Base-by-base conservation (phyloP, 2,329 filamentous ascomycete genomes). In the Trichoderma sp. region DNA sequence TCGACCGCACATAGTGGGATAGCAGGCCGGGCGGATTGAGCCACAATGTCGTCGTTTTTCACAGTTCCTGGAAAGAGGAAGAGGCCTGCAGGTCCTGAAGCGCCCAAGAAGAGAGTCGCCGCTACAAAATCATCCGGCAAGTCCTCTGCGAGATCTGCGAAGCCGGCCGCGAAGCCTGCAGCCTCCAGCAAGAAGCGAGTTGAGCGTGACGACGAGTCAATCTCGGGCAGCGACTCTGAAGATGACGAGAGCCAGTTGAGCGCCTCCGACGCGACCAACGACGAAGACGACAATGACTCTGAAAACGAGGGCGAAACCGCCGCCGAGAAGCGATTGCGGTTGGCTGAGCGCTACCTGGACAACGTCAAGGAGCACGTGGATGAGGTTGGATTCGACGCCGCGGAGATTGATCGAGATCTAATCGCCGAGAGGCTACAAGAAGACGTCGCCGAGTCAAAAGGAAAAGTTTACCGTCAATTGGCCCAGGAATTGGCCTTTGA, bases 11-110 rank as follows among this genome's bases (percentile, higher is more conserved):
- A 73, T 78, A 76, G 70, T 73, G 77, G 75, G 75, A 73, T 71
- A 74, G n/a, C 69, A 64, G 64, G 57, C 70, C 39, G 61, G 63
- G 39, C 47, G 43, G 43, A 67, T 57, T 65, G 72, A 76, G 74
- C 77, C 76, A 84, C 75, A 76, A 97, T 97, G 95, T 97, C 95
- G 78, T 97, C 95, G 51, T 99, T 98, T 83, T 99, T 99, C 83
- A 97, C 95, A 66, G 86, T 92, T 51, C 94, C 96, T 6, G 92
- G 92, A 84, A 98, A 98, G 87, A 88, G 96, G 77, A 98, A 98
- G 86, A 88, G 95, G 73, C 78, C 85, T 7, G 81, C 84, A 71
- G 86, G 86, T 30, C 79, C 84, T 18, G 86, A 89, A 65, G 82
- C 81, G 6, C 87, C 89, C 2, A 90, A 90, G 81, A 92, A 91